Conservation (phyloP, 73 alveolate genomes). For the Paramecium bursaria region DNA sequence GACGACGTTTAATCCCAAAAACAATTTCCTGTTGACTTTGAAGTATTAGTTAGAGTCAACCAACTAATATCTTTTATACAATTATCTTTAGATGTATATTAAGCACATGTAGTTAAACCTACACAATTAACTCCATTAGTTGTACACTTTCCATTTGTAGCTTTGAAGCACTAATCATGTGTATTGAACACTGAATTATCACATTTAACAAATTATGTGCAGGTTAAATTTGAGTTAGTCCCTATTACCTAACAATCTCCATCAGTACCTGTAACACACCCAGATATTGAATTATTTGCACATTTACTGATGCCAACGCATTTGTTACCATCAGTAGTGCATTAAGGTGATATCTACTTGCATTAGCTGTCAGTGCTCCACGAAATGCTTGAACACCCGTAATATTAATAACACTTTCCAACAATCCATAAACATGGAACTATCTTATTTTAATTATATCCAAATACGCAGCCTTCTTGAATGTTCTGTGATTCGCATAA, state of each 20-base stretch:
- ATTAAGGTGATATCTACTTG: conserved; percentile 12
- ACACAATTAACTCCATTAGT: conserved; percentile 35
- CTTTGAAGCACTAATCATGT: conserved; percentile 1
- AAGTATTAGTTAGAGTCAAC: background rate
- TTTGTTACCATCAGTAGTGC: conserved; percentile 31
- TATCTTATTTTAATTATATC: too few relatives aligned
- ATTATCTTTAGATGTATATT: background rate
- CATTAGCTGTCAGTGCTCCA: conserved; percentile 35
- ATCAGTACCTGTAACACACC: conserved; percentile 50
- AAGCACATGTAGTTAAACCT: background rate
- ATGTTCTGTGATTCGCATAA: too few relatives aligned
- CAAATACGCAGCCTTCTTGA: too few relatives aligned
- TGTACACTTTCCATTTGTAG: background rate
- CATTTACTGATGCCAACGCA: conserved; percentile 17
- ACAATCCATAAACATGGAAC: too few relatives aligned
- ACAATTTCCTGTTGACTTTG: conserved; percentile 20
- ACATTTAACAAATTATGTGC: too few relatives aligned
- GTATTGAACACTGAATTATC: too few relatives aligned
- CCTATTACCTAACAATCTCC: too few relatives aligned
- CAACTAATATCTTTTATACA: background rate
- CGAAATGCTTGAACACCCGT: background rate
- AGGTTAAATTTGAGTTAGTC: too few relatives aligned
- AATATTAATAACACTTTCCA: conserved; percentile 2
- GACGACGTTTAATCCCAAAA: background rate
- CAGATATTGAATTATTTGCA: background rate